phyloP scores from a whole-genome alignment of 352 stramenopile species.

The Discostella stelligera region DNA sequence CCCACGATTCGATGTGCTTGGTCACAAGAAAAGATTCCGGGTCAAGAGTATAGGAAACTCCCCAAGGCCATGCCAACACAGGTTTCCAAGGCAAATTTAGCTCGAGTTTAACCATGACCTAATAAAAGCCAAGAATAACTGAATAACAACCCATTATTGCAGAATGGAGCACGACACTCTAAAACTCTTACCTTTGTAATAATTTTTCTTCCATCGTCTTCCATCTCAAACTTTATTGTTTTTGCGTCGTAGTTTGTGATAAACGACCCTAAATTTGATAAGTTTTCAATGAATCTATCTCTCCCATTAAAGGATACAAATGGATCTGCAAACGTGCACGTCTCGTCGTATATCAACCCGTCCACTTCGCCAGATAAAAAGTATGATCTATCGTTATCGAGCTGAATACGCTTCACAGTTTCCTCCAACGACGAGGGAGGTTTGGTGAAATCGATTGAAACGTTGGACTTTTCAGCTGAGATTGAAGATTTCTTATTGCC shows the following conservation, averaged over 20 bases:
- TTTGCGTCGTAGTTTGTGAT: conserved; percentile 76
- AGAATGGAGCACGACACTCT: neutral
- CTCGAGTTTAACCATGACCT: conserved; percentile 80
- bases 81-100: conserved; percentile 80
- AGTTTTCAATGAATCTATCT: conserved; percentile 76
- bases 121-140: neutral
- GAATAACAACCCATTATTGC: neutral
- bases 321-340: conserved; percentile 79
- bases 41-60: conserved; percentile 71
- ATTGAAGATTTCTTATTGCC: conserved; percentile 16
- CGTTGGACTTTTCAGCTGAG: neutral
- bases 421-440: conserved; percentile 64
- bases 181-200: conserved; percentile 36
- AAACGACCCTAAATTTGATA: conserved; percentile 75
- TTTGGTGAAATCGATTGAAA: conserved; percentile 46
- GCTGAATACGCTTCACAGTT: conserved; percentile 64
- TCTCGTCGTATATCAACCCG: conserved; percentile 66
- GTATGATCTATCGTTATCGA: conserved; percentile 76
- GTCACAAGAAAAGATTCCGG: conserved; percentile 60
- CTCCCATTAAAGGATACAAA: conserved; percentile 77
- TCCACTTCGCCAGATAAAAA: conserved; percentile 80
- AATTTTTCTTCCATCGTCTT: conserved; percentile 35
- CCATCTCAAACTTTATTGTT: conserved; percentile 58
- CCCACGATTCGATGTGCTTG: conserved; percentile 74
- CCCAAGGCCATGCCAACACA: conserved; percentile 79